Base-by-base conservation (phyloP, 1,284 basidiomycete species). In the Gomphus bonarii region DNA sequence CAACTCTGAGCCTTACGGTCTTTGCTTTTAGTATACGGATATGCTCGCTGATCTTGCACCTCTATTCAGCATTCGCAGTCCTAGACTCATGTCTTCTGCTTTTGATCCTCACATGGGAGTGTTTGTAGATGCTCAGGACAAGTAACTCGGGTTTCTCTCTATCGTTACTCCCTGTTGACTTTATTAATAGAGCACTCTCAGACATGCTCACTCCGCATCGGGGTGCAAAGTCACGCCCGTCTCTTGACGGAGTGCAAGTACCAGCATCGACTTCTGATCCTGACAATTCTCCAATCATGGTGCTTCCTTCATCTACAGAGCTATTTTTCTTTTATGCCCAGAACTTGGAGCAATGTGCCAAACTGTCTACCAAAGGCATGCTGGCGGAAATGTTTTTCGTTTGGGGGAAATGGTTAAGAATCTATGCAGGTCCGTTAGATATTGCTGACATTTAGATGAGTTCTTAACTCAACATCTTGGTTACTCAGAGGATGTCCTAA, bases 251-350 rank as follows among this genome's bases (percentile, higher is more conserved):
- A 8, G 69, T 75, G 0, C 67, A 74, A 49, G 67, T 70, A 9
- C 3, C 50, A 4, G 59, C 65, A 11, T 38, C 47, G 20, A 55
- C 51, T 28, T 70, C 70, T 3, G 68, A 78, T 25, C 74, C 74
- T 10, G 73, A 73, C 12, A 73, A 76, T 18, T 71, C 82, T 1
- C 74, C 80, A 0, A 77, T 81, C 3, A 77, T 81, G 1, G 90
- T 99, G 0, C 76, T 98, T 2, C 90, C 93, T 0, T 95, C 91
- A 0, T 97, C 93, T 1, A 98, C 95, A 0, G 95, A 99, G 66
- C n/a, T n/a, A n/a, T n/a, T n/a, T n/a, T n/a, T n/a, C n/a, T n/a
- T 97, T 69, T 99, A 99, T 68, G 91, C 88, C 0, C 93, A 97
- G 67, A 94, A 88, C 46, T 72, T 99, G 48, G 97, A 99, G 59